These are phyloP conservation scores for Fusarium sp. DNA, from an alignment of 2,329 filamentous ascomycete species.

Conservation along the genomic window DNA sequence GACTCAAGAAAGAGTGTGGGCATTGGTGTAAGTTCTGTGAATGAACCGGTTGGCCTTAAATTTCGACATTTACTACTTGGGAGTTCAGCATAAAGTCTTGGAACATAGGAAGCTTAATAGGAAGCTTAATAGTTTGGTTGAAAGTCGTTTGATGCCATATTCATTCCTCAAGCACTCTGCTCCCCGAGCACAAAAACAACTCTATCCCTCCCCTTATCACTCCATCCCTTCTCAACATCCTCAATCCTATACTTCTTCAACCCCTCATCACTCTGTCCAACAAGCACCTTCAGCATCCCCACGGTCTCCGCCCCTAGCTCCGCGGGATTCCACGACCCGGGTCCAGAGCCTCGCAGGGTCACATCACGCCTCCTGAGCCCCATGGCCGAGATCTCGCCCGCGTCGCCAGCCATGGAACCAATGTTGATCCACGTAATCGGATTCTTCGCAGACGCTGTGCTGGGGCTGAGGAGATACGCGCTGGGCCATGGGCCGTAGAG, in stretches of 20 bases:
- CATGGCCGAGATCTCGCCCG: constrained; percentile 57
- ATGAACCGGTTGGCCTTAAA: too few species aligned
- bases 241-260: constrained; percentile 42
- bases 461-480: constrained; percentile 58
- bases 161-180: constrained; percentile 6
- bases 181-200: constrained; percentile 51
- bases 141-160: background rate
- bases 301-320: constrained; percentile 44
- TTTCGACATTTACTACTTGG: background rate
- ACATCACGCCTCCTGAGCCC: constrained; percentile 64
- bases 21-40: too few species aligned
- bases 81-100: too few species aligned
- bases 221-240: constrained; percentile 49
- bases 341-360: constrained; percentile 61
- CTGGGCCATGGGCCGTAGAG: constrained; percentile 63
- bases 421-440: constrained; percentile 67
- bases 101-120: too few species aligned
- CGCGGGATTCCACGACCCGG: constrained; percentile 57
- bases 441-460: constrained; percentile 50
- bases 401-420: constrained; percentile 59
- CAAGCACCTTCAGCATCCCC: constrained; percentile 48
- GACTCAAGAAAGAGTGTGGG: too few species aligned
- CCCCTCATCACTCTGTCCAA: constrained; percentile 38
- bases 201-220: constrained; percentile 40
- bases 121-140: too few species aligned